phyloP scores from a whole-genome alignment of 2,329 filamentous ascomycete species.

The Pyricularia sp. region DNA sequence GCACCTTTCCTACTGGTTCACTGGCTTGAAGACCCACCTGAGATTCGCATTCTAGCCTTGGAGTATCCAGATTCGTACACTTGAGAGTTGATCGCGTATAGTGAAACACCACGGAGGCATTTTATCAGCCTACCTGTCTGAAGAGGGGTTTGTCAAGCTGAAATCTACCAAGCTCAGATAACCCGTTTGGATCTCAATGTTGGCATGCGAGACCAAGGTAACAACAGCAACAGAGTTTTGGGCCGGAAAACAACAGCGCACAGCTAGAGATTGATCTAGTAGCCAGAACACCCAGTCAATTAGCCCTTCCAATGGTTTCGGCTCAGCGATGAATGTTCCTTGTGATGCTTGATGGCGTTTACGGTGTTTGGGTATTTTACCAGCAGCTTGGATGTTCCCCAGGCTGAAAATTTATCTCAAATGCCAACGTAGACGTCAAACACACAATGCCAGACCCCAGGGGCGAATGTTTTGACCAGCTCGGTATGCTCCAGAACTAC shows the following conservation, averaged over 20 bases:
- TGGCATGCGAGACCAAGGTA: neutral
- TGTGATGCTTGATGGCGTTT: neutral
- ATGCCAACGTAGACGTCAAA: conserved; percentile 48
- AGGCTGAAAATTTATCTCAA: neutral
- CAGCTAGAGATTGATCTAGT: neutral
- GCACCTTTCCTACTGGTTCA: neutral
- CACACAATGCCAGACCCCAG: conserved; percentile 60
- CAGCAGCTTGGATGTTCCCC: neutral
- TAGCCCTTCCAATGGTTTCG: neutral
- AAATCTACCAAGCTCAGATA: neutral
- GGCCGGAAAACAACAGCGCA: too few species aligned
- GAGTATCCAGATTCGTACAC: neutral
- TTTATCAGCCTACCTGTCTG: neutral
- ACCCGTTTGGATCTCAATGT: too few species aligned
- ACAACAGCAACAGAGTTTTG: neutral
- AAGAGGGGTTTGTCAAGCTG: neutral
- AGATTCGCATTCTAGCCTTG: neutral
- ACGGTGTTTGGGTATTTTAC: neutral
- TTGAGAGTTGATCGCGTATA: neutral
- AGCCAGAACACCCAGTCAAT: neutral
- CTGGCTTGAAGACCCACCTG: neutral
- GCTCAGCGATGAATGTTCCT: neutral
- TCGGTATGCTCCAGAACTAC: conserved; percentile 45
- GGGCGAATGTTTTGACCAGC: conserved; percentile 60
- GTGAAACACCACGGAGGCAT: neutral